A percentile compares a stretch with the other conserved stretches of the same genome.
phyloP scores from a whole-genome alignment of 108 stramenopile genomes.

The Skeletonema tropicum region DNA sequence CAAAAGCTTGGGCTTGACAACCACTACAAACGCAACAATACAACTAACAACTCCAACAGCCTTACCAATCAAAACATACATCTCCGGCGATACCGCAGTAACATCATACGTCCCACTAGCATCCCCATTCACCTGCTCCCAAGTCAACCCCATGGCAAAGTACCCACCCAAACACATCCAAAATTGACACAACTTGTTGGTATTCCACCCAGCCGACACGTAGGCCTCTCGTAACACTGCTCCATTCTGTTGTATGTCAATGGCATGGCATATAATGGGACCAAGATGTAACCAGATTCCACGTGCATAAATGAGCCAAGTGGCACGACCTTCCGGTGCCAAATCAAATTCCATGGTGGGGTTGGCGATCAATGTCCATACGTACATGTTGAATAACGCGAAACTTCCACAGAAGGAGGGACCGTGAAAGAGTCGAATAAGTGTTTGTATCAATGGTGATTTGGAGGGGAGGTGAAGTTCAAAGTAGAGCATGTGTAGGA shows the following conservation, averaged over 20 bases:
- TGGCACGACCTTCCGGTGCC: conserved; percentile 21
- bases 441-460: neutral
- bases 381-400: conserved; percentile 20
- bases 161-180: conserved; percentile 23
- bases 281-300: conserved; percentile 17
- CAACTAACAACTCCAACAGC: conserved; percentile 21
- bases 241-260: conserved; percentile 16
- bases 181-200: conserved; percentile 14
- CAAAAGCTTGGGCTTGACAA: conserved; percentile 5
- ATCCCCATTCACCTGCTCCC: conserved; percentile 29
- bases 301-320: conserved; percentile 22
- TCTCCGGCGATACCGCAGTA: conserved; percentile 4
- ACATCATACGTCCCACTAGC: conserved; percentile 30
- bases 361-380: conserved; percentile 37
- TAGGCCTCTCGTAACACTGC: neutral
- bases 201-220: neutral
- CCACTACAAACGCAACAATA: conserved; percentile 1
- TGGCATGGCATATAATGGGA: conserved; percentile 16
- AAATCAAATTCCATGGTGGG: conserved; percentile 36
- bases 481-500: too few relatives aligned
- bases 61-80: conserved; percentile 23
- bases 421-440: conserved; percentile 13
- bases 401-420: conserved; percentile 19
- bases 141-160: conserved; percentile 34
- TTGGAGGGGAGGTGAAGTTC: neutral